phyloP scores from a whole-genome alignment of 805 yeast genomes.

The Lachancea cidri region DNA sequence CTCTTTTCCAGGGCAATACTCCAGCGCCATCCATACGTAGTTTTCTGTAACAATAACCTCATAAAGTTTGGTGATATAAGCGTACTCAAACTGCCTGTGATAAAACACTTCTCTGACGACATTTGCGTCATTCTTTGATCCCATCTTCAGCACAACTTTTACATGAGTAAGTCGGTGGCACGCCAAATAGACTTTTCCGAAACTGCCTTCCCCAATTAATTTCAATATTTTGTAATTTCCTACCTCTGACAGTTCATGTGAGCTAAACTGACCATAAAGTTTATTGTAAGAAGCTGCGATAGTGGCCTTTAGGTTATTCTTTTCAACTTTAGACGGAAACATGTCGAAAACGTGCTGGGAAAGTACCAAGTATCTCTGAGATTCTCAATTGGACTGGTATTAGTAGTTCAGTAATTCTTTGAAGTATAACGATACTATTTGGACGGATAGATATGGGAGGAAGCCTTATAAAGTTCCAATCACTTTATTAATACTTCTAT shows the following conservation, averaged over 20 bases:
- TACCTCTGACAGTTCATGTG: constrained; percentile 51
- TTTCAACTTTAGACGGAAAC: constrained; percentile 24
- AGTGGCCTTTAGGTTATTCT: constrained; percentile 29
- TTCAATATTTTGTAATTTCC: constrained; percentile 74
- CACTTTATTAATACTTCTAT: no score
- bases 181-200: constrained; percentile 89
- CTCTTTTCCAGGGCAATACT: constrained; percentile 82
- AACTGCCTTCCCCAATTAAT: constrained; percentile 87
- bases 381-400: no score
- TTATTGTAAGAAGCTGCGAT: constrained; percentile 63
- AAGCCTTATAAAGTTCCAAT: no score
- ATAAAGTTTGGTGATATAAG: constrained; percentile 76
- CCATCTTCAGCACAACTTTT: constrained; percentile 82
- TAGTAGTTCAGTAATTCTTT: no score
- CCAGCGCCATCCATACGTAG: constrained; percentile 80
- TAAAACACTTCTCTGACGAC: constrained; percentile 87
- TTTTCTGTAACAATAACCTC: constrained; percentile 81
- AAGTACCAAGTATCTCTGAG: no score
- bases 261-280: constrained; percentile 45
- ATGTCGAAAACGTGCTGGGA: constrained; percentile 4
- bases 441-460: no score
- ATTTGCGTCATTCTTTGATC: constrained; percentile 72
- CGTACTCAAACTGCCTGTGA: constrained; percentile 77
- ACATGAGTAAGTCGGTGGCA: constrained; percentile 65
- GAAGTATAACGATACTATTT: no score